Evolutionary conservation across 73 alveolate species (phyloP).

Genomic region (Urostyla sp.): DNA sequence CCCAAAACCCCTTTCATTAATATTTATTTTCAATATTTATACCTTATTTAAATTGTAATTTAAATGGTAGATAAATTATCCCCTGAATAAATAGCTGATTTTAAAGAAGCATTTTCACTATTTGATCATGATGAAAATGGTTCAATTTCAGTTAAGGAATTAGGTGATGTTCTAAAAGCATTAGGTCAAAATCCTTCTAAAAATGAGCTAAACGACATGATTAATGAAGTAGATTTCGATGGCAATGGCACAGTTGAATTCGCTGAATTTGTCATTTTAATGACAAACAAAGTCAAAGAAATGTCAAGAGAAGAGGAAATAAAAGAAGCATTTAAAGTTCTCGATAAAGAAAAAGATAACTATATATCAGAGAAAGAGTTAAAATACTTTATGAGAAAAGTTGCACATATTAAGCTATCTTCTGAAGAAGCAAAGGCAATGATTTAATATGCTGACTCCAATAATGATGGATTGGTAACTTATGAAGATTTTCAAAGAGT

Average conservation of each 20-base stretch:
- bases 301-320: conserved; percentile 71
- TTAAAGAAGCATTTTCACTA: conserved; percentile 73
- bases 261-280: conserved; percentile 82
- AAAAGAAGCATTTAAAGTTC: conserved; percentile 67
- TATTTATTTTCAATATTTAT: no score
- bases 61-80: conserved; percentile 81
- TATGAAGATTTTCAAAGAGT: conserved; percentile 18
- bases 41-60: no score
- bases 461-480: conserved; percentile 31
- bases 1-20: no score
- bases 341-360: conserved; percentile 65
- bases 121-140: conserved; percentile 70
- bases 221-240: conserved; percentile 88
- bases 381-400: conserved; percentile 70
- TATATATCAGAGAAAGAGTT: conserved; percentile 58
- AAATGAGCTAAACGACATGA: conserved; percentile 83
- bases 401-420: conserved; percentile 70
- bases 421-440: conserved; percentile 70
- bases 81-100: conserved; percentile 94
- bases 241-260: conserved; percentile 87
- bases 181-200: conserved; percentile 75
- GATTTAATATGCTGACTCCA: conserved; percentile 64
- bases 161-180: conserved; percentile 56
- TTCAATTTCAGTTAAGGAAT: conserved; percentile 52
- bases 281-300: conserved; percentile 62